Base-by-base conservation (phyloP, 108 stramenopile genomes). In the Aurantiochytrium sp. region DNA sequence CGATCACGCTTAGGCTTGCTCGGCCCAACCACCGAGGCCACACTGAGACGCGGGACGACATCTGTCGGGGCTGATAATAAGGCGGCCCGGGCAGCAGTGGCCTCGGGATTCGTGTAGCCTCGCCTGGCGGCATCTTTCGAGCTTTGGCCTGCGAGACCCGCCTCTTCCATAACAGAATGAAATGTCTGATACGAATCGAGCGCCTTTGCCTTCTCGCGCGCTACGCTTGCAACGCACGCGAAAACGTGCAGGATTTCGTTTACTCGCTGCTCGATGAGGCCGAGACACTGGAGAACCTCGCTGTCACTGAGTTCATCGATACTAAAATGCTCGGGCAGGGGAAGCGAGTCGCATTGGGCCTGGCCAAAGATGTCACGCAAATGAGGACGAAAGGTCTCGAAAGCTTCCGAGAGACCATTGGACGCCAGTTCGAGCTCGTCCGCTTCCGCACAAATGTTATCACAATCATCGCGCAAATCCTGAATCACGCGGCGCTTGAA, bases 211-310 rank as follows among this genome's bases (percentile, higher is more conserved):
- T 83, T 83, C 25, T 53, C 51, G 6, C 76, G 45, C 49, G 76
- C 76, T 12, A 83, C 76, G 4, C 49, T 53, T 6, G 76, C 76
- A 21, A 83, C 76, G 76, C 76, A 83, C 43, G 45, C 49, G 23
- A 83, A 83, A 8, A 83, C 45, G 51, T 83, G 76, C 8, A 83
- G 45, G 0, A 83, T 53, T 23, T 83, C 76, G 51, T 83, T 53
- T 28, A 53, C 51, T 1, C 76, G 76, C 76, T 83, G 76, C n/a
- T 83, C 76, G n/a, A 83, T 4, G 19, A 83, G 44, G 3, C 76
- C 76, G 25, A 83, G 76, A 28, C 76, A 83, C 76, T 83, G 76
- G 6, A 83, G 76, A 43, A 83, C 49, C 51, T 83, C 76, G n/a
- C 49, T 12, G 28, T 83, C 76, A 45, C 49, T 83, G 76, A 83